Percentiles rank a stretch among this genome's conserved stretches.
Evolutionary conservation across 1,284 basidiomycete genomes (phyloP).

Genomic region (Somion occarium): DNA sequence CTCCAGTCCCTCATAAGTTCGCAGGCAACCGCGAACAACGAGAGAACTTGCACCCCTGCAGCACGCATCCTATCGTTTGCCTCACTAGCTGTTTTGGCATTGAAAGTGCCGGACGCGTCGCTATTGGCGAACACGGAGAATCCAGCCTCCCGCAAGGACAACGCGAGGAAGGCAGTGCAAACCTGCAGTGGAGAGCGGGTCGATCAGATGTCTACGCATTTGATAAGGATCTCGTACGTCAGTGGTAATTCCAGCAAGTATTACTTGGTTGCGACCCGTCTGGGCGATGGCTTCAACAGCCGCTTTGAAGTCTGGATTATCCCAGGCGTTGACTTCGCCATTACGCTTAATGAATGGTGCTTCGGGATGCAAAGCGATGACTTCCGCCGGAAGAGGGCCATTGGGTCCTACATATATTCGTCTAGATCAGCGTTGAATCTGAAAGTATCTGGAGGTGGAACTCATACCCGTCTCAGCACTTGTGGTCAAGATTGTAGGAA

Average conservation of each 20-base stretch:
- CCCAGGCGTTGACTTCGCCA: slow-evolving; percentile 43
- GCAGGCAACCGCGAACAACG: slow-evolving; percentile 35
- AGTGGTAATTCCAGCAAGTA: slow-evolving; percentile 33
- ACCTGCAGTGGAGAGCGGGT: slow-evolving; percentile 25
- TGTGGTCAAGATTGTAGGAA: slow-evolving; percentile 8
- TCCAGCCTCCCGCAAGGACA: slow-evolving; percentile 38
- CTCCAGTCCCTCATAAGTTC: slow-evolving; percentile 48
- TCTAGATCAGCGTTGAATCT: no score
- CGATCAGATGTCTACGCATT: no score
- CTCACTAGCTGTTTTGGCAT: slow-evolving; percentile 33
- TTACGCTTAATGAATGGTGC: slow-evolving; percentile 35
- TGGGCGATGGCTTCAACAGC: slow-evolving; percentile 31
- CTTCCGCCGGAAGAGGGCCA: slow-evolving; percentile 37
- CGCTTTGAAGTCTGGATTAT: slow-evolving; percentile 35
- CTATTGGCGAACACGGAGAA: slow-evolving; percentile 43
- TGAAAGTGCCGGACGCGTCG: slow-evolving; percentile 39
- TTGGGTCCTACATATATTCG: slow-evolving; percentile 34
- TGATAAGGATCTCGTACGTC: slow-evolving; percentile 1
- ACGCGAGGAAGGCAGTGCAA: slow-evolving; percentile 41
- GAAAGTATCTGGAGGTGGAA: no score
- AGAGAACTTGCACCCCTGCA: slow-evolving; percentile 39
- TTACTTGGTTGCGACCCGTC: slow-evolving; percentile 37
- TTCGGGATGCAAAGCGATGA: slow-evolving; percentile 34
- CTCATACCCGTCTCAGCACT: slow-evolving; percentile 7
- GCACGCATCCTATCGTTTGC: slow-evolving; percentile 43